phyloP scores from a whole-genome alignment of 257 asterid species.

The Rehmannia glutinosa region DNA sequence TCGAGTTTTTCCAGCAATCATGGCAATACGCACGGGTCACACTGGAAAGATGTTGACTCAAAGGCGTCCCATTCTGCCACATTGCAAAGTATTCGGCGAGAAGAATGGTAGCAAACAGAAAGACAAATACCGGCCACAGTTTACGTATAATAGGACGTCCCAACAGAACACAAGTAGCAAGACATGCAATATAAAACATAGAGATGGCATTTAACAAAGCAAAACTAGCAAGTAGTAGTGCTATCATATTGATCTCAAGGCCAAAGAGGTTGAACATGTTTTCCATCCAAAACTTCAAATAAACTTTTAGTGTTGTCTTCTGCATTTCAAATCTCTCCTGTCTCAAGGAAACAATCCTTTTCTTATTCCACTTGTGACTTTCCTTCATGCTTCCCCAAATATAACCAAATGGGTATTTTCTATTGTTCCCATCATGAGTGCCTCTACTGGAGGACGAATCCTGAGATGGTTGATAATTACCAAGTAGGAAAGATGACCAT shows the following conservation, averaged over 20 bases:
- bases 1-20: conserved; percentile 88
- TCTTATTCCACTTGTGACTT: conserved; percentile 84
- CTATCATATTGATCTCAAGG: conserved; percentile 95
- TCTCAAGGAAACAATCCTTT: conserved; percentile 56
- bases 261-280: conserved; percentile 96
- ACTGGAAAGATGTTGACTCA: conserved; percentile 25
- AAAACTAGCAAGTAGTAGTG: conserved; percentile 84
- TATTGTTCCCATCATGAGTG: conserved; percentile 29
- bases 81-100: conserved; percentile 73
- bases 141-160: conserved; percentile 69
- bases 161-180: conserved; percentile 83
- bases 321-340: conserved; percentile 93
- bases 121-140: conserved; percentile 79
- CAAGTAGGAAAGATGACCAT: conserved; percentile 46
- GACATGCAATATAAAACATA: conserved; percentile 67
- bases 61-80: conserved; percentile 75
- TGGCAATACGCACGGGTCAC: conserved; percentile 57
- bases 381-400: conserved; percentile 92
- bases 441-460: conserved; percentile 33
- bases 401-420: conserved; percentile 54
- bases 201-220: conserved; percentile 86
- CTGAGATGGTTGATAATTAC: conserved; percentile 35
- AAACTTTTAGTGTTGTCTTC: conserved; percentile 73
- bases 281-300: conserved; percentile 93
- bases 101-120: conserved; percentile 73